Evolutionary conservation across 164 flowering plant species (phyloP).

Genomic region (Magnolia sinica): DNA sequence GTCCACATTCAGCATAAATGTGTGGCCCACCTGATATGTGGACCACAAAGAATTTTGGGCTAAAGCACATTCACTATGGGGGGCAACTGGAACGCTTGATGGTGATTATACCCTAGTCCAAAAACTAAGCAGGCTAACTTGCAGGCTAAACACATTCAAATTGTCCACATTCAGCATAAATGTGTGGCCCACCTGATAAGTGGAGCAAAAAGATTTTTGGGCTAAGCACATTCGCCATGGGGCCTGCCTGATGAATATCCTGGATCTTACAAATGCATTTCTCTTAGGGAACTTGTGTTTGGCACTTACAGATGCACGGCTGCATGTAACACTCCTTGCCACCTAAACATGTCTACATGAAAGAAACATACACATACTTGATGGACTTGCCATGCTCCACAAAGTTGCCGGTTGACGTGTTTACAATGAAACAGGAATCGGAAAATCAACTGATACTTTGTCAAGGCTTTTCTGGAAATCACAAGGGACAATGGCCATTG

Average conservation of each 20-base stretch:
- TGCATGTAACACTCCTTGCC: neutral
- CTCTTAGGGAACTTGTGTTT: neutral
- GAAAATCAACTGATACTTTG: slow-evolving; percentile 88
- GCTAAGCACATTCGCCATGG: neutral
- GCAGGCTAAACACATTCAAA: no score
- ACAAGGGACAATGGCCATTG: slow-evolving; percentile 91
- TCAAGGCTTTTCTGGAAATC: slow-evolving; percentile 82
- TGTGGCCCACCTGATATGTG: neutral
- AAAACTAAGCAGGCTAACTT: no score
- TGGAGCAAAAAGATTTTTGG: neutral
- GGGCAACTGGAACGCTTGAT: neutral
- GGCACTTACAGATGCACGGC: neutral
- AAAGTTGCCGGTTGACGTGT: slow-evolving; percentile 90
- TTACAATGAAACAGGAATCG: slow-evolving; percentile 91
- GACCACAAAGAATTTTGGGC: neutral
- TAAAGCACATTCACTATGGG: neutral
- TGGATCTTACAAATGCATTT: neutral
- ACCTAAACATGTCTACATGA: neutral
- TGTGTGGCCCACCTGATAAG: neutral
- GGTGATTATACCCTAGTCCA: no score
- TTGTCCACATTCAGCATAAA: neutral
- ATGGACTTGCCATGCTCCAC: slow-evolving; percentile 89
- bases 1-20: neutral
- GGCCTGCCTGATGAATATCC: neutral
- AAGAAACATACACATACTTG: slow-evolving; percentile 29